Conservation (phyloP, 2,329 filamentous ascomycete species). For the Aspergillus novoparasiticus region DNA sequence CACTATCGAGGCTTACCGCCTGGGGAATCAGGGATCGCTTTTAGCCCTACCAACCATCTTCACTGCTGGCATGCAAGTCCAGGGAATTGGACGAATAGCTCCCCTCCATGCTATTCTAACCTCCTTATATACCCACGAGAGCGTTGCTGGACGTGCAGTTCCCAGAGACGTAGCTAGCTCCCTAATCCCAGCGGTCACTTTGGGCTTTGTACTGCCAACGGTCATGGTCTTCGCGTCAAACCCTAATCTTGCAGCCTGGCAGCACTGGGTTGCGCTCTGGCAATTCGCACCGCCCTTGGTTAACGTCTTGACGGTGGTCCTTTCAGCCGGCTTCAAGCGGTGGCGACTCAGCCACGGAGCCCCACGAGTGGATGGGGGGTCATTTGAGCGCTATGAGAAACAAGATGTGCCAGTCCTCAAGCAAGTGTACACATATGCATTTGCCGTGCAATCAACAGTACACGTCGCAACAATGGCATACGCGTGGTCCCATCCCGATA, state of each 20-base stretch:
- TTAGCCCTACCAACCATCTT: not conserved
- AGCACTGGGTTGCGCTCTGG: conserved; percentile 2
- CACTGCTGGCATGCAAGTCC: not conserved
- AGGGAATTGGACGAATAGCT: not conserved
- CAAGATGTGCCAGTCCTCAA: not conserved
- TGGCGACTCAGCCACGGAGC: not conserved
- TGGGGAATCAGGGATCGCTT: not conserved
- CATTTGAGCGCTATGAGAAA: not conserved
- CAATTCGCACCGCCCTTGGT: conserved; percentile 1
- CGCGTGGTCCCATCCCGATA: conserved; percentile 1
- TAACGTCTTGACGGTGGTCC: not conserved
- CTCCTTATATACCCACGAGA: not conserved
- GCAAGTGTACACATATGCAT: not conserved
- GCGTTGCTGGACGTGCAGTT: not conserved
- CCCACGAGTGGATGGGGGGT: not conserved
- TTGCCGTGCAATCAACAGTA: not conserved
- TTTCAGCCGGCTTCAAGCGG: not conserved
- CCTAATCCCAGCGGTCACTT: not conserved
- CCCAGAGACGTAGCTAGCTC: not conserved
- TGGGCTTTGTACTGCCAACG: not conserved
- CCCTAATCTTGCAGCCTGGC: not conserved
- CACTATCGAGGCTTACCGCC: not conserved
- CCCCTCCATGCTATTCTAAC: not conserved
- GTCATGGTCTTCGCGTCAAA: not conserved
- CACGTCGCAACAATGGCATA: not conserved